phyloP scores from a whole-genome alignment of 768 basidiomycete species.

The Aureoboletus auriporus region DNA sequence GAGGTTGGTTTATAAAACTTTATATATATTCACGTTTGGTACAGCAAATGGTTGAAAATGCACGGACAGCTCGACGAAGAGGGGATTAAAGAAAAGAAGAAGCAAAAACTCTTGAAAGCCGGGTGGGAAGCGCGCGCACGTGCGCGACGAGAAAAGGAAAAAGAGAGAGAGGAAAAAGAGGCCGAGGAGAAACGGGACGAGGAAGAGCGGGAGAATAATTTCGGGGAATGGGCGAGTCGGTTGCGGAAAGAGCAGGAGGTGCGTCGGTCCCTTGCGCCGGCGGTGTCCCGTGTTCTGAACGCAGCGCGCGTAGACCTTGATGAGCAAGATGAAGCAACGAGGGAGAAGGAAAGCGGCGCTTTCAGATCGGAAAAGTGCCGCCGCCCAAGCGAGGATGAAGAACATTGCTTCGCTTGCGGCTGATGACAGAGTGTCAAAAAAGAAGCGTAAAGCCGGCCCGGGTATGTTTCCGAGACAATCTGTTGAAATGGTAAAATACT shows the following conservation, averaged over 20 bases:
- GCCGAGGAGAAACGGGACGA: constrained; percentile 62
- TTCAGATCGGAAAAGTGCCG: constrained; percentile 89
- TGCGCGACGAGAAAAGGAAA: constrained; percentile 81
- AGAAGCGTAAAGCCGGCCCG: constrained; percentile 77
- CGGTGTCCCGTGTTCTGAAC: not conserved
- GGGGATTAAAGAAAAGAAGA: constrained; percentile 88
- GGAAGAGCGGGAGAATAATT: constrained; percentile 69
- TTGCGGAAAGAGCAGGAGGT: constrained; percentile 83
- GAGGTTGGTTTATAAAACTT: constrained; percentile 47
- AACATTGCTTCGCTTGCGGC: constrained; percentile 88
- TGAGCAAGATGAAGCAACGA: constrained; percentile 83
- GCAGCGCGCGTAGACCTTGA: constrained; percentile 50
- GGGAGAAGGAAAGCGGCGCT: constrained; percentile 75
- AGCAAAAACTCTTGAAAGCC: constrained; percentile 89
- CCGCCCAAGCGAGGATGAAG: constrained; percentile 94
- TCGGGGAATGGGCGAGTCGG: constrained; percentile 68
- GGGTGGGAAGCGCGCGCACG: constrained; percentile 89
- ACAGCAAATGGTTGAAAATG: not conserved
- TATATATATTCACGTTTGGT: not conserved
- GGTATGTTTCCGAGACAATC: constrained; percentile 43
- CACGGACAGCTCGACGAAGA: constrained; percentile 75
- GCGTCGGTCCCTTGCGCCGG: constrained; percentile 5
- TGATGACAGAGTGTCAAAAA: constrained; percentile 79
- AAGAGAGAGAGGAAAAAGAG: constrained; percentile 65
- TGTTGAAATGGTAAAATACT: not conserved